phyloP scores from a whole-genome alignment of 371 early-diverging fungal genomes.

The Mortierella sp. region DNA sequence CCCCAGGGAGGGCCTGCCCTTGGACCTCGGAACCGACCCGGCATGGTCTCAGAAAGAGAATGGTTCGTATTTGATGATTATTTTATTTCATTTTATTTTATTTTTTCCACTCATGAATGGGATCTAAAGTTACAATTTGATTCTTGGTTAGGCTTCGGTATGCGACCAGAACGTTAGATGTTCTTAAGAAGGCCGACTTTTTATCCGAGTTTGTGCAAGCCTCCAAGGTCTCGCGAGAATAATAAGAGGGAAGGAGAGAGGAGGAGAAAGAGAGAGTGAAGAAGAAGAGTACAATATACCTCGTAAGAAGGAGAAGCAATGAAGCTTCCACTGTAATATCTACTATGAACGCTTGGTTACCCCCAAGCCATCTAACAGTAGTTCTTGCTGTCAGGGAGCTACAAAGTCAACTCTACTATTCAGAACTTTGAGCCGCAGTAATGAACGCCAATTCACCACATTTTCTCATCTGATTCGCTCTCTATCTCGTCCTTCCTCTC shows the following conservation, averaged over 20 bases:
- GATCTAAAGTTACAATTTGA: not conserved
- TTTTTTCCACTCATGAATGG: not conserved
- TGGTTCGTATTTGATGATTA: constrained; percentile 15
- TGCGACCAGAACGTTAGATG: constrained; percentile 29
- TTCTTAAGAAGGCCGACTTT: constrained; percentile 38
- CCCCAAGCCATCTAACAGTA: too few species aligned
- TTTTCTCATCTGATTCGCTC: not conserved
- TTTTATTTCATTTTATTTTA: too few species aligned
- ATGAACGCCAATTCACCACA: too few species aligned
- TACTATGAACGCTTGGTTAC: too few species aligned
- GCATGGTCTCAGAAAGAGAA: constrained; percentile 44
- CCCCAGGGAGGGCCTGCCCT: constrained; percentile 49
- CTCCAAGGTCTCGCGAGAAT: constrained; percentile 32
- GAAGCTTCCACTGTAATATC: too few species aligned
- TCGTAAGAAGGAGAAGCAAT: too few species aligned
- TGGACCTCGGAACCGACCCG: constrained; percentile 40
- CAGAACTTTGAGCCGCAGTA: too few species aligned
- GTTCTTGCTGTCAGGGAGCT: too few species aligned
- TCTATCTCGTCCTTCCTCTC: not conserved
- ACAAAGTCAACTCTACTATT: too few species aligned
- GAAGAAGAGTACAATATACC: too few species aligned
- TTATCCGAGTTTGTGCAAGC: constrained; percentile 33
- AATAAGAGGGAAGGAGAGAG: too few species aligned
- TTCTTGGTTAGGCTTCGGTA: constrained; percentile 34
- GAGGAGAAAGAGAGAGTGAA: too few species aligned